phyloP scores from a whole-genome alignment of 2,329 filamentous ascomycete species.

The Ceratocystis colombiana region DNA sequence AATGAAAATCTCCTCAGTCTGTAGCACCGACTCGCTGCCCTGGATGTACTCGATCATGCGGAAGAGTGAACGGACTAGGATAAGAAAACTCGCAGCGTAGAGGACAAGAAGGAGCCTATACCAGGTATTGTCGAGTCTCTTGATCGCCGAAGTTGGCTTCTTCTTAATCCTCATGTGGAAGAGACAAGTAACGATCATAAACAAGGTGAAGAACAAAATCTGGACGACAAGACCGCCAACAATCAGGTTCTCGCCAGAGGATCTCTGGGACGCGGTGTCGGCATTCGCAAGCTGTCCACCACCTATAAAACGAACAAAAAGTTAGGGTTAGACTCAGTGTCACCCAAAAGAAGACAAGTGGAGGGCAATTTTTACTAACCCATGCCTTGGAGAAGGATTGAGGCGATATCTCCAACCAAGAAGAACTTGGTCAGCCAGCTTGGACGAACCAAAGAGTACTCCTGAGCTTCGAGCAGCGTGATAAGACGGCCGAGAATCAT shows the following conservation, averaged over 20 bases:
- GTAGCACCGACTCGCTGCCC: conserved; percentile 35
- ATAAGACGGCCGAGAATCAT: conserved; percentile 42
- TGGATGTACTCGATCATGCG: conserved; percentile 41
- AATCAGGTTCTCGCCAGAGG: conserved; percentile 39
- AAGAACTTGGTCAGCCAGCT: conserved; percentile 45
- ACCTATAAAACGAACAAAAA: conserved; percentile 46
- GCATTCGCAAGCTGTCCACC: conserved; percentile 31
- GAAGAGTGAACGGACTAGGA: conserved; percentile 41
- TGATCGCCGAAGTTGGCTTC: conserved; percentile 27
- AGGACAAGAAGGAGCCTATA: conserved; percentile 31
- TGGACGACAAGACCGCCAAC: conserved; percentile 46
- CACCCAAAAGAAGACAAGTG: not conserved
- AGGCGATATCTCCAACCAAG: conserved; percentile 44
- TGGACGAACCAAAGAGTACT: conserved; percentile 31
- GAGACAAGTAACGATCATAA: conserved; percentile 38
- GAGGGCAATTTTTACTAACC: not conserved
- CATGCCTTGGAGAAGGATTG: not conserved
- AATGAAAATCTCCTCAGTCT: conserved; percentile 36
- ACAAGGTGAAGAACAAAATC: conserved; percentile 44
- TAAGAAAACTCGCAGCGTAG: conserved; percentile 33
- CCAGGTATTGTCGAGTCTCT: conserved; percentile 29
- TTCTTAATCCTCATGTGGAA: conserved; percentile 35
- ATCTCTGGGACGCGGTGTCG: not conserved
- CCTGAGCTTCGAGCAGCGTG: conserved; percentile 33
- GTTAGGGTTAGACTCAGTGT: conserved; percentile 28